Base-by-base conservation (phyloP, 192 early-diverging fungal genomes). In the Gorgonomyces haynaldii region DNA sequence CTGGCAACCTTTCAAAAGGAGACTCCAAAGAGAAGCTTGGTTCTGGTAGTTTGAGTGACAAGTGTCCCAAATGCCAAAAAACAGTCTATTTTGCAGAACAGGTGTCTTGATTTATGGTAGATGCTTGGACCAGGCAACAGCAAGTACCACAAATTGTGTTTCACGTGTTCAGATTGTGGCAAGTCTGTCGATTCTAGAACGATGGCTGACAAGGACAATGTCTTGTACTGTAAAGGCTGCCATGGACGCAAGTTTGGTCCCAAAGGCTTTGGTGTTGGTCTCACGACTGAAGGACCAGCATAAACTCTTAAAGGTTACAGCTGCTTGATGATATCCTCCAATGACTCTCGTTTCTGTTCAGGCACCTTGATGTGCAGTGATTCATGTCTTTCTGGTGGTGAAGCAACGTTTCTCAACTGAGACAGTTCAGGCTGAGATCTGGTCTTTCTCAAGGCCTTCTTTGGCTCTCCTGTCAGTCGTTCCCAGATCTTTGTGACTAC, bases 61-160 rank as follows among this genome's bases (percentile, higher is more conserved):
- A 30, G 8, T 74, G 71, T 41, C 61, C 61, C 5, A 31, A 36
- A 12, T 74, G 71, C 44, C 25, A 21, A 8, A 69, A 74, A 45
- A 46, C 58, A 27, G 71, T 74, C 1, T 74, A 74, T 49, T 69
- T 74, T 53, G 59, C 60, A 0, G 60, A 65, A 45, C 60, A 66
- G 57, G 56, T 53, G 10, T 13, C 17, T 32, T 27, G 15, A 8
- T 12, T 17, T 29, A 15, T 15, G 17, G 4, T 49, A 70, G 60
- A 50, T 59, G 5, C 25, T 69, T 25, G 71, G 71, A 9, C 71
- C 71, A 1, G 48, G 50, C 13, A 53, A 57, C 16, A 22, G 52
- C 20, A 74, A 74, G 34, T 70, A 64, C 48, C 71, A 74, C 57
- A 69, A 69, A 42, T 17, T 52, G 37, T 72, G 70, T 48, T 68